Conservation (phyloP, 1,284 basidiomycete genomes). For the Testicularia cyperi region DNA sequence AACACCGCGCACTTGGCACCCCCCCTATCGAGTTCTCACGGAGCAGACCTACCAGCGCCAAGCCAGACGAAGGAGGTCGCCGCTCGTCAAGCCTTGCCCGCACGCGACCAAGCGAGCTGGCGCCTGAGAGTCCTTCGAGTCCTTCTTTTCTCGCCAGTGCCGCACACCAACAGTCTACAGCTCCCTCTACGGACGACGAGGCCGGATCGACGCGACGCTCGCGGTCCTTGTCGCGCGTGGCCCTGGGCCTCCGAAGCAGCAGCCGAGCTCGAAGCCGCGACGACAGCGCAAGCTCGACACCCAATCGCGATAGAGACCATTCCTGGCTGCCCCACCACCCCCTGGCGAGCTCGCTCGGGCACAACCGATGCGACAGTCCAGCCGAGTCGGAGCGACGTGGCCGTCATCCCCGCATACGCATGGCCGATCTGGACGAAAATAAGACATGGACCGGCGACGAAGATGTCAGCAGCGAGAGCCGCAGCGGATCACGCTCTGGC, state of each 20-base stretch:
- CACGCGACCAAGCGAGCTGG: conserved; percentile 10
- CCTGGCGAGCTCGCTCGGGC: conserved; percentile 9
- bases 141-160: conserved; percentile 4
- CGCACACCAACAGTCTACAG: conserved; percentile 11
- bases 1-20: no score
- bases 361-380: conserved; percentile 32
- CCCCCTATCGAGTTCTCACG: no score
- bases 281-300: conserved; percentile 28
- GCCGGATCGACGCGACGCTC: conserved; percentile 13
- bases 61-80: conserved; percentile 15
- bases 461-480: conserved; percentile 8
- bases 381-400: conserved; percentile 35
- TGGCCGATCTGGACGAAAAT: conserved; percentile 42
- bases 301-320: conserved; percentile 23
- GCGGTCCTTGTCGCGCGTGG: conserved; percentile 26
- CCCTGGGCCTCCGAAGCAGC: conserved; percentile 17
- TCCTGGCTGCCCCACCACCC: conserved; percentile 17
- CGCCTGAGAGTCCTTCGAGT: conserved; percentile 10
- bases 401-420: conserved; percentile 18
- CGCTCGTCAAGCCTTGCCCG: conserved; percentile 34
- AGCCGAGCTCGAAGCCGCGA: conserved; percentile 32
- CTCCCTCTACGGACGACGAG: conserved; percentile 6
- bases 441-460: conserved; percentile 36
- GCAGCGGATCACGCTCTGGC: conserved; percentile 4
- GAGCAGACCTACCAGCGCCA: no score